A percentile compares a stretch with the other conserved stretches of the same genome.
Evolutionary conservation across 257 asterid species (phyloP).

Genomic region (Solanum appendiculatum): DNA sequence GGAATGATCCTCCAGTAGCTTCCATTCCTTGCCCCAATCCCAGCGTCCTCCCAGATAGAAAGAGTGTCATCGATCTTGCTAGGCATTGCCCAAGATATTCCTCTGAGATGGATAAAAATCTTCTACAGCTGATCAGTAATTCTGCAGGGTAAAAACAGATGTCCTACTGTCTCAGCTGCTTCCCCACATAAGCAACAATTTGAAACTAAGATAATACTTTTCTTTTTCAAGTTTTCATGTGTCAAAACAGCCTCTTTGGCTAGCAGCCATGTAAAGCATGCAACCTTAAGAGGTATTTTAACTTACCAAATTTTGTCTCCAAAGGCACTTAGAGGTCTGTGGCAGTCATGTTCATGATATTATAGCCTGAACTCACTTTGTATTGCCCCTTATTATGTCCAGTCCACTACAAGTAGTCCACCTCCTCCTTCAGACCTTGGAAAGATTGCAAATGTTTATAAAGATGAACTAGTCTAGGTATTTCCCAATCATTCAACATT

Average conservation of each 20-base stretch:
- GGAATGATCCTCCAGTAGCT: background rate
- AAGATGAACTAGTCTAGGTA: background rate
- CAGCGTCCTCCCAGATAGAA: background rate
- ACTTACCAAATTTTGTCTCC: background rate
- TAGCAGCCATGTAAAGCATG: background rate
- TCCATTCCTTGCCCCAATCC: background rate
- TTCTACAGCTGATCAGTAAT: too few relatives aligned
- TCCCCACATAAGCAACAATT: background rate
- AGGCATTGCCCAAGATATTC: background rate
- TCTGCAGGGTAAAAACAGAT: background rate
- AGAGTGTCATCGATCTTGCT: background rate
- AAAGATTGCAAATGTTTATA: background rate
- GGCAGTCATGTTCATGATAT: background rate
- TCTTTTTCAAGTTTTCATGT: background rate
- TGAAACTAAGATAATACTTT: background rate
- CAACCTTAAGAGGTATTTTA: background rate
- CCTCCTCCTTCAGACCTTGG: background rate
- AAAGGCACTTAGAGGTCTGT: background rate
- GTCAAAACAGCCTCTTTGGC: background rate
- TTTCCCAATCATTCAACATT: background rate
- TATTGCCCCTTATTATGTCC: background rate
- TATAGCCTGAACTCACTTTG: background rate
- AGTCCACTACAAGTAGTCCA: background rate
- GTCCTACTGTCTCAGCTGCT: background rate
- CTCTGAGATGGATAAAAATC: background rate